Conservation (phyloP, 1,284 basidiomycete genomes). For the Retiboletus flavoniger region DNA sequence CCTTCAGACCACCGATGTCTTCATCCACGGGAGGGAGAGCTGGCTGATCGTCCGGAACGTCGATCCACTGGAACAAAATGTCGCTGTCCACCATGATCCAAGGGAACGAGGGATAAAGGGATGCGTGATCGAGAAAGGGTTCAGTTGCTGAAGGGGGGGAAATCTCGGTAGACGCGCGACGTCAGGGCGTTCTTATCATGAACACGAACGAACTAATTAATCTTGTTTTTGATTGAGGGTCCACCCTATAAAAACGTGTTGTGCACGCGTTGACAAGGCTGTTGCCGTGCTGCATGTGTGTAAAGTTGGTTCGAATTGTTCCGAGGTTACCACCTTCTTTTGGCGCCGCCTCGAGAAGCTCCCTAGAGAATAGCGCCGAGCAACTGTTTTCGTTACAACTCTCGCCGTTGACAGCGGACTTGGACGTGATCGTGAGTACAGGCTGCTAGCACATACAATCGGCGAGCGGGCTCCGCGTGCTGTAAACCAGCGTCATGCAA, state of each 20-base stretch:
- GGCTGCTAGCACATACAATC: neutral
- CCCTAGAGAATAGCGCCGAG: constrained; percentile 11
- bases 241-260: constrained; percentile 41
- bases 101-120: neutral
- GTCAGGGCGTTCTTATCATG: constrained; percentile 32
- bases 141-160: neutral
- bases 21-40: constrained; percentile 29
- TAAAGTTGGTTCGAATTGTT: constrained; percentile 22
- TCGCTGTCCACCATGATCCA: constrained; percentile 18
- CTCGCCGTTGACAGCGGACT: constrained; percentile 20
- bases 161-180: constrained; percentile 10
- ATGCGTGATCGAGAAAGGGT: neutral
- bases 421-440: constrained; percentile 2
- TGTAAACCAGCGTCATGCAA: constrained; percentile 15
- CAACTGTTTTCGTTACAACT: neutral
- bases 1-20: constrained; percentile 19
- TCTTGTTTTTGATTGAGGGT: constrained; percentile 37
- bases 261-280: constrained; percentile 35
- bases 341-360: constrained; percentile 25
- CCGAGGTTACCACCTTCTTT: constrained; percentile 24
- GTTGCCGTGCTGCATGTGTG: constrained; percentile 28
- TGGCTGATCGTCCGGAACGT: constrained; percentile 20
- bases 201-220: constrained; percentile 25
- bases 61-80: constrained; percentile 22
- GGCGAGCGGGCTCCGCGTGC: constrained; percentile 7